Percentiles rank a stretch among this genome's conserved stretches.
These are phyloP conservation scores for Magnaporthiopsis rhizophila DNA, from an alignment of 2,329 filamentous ascomycete species.

Conservation along the genomic window DNA sequence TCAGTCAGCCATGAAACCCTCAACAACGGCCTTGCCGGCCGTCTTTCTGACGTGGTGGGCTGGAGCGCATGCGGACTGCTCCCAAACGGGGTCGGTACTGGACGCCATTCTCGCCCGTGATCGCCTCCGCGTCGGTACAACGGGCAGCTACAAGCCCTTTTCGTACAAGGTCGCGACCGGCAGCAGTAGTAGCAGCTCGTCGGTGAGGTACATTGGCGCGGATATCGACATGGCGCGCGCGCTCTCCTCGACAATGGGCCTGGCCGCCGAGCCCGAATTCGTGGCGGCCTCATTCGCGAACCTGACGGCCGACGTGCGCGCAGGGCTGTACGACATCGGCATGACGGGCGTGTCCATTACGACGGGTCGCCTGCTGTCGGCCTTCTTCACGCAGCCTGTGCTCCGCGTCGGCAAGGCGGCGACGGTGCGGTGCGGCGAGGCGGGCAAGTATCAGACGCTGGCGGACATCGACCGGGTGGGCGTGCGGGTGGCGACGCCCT, in stretches of 20 bases:
- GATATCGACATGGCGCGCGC: conserved; percentile 5
- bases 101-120: conserved; percentile 3
- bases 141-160: conserved; percentile 4
- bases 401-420: conserved; percentile 5
- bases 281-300: conserved; percentile 4
- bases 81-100: not conserved
- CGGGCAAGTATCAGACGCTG: conserved; percentile 2
- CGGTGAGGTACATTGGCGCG: conserved; percentile 1
- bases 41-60: not conserved
- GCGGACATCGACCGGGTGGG: conserved; percentile 3
- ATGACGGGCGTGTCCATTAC: conserved; percentile 6
- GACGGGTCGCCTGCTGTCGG: not conserved
- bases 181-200: not conserved
- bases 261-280: conserved; percentile 4
- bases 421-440: conserved; percentile 4
- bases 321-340: conserved; percentile 4
- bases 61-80: not conserved
- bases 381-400: conserved; percentile 2
- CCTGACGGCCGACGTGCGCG: conserved; percentile 4
- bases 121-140: conserved; percentile 4
- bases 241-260: conserved; percentile 1
- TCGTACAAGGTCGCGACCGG: not conserved
- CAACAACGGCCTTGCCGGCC: not conserved
- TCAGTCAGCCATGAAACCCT: not conserved
- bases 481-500: conserved; percentile 6